Percentiles rank a stretch among this genome's conserved stretches.
Evolutionary conservation across 495 filamentous ascomycete species (phyloP).

Genomic region (Penicillium coprophilum): DNA sequence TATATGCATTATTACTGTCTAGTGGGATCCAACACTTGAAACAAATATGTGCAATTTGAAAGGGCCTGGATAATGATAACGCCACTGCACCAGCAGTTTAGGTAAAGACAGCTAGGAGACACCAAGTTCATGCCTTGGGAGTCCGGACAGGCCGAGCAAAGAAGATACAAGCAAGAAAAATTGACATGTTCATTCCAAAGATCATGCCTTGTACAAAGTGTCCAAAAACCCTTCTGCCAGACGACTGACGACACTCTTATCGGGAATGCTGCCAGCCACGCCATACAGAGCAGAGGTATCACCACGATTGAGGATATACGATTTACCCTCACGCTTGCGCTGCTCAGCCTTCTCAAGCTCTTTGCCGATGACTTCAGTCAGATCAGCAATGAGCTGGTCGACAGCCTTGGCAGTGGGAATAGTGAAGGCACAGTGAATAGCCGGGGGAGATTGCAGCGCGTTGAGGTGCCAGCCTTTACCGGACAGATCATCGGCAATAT

Average conservation of each 20-base stretch:
- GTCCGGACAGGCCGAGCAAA: conserved; percentile 18
- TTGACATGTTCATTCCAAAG: neutral
- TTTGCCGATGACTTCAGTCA: conserved; percentile 73
- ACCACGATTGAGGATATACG: conserved; percentile 47
- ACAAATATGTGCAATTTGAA: conserved; percentile 30
- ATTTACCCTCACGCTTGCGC: conserved; percentile 64
- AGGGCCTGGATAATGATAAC: conserved; percentile 14
- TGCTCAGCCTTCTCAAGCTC: conserved; percentile 76
- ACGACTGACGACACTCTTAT: conserved; percentile 91
- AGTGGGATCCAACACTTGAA: conserved; percentile 8
- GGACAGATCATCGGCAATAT: conserved; percentile 82
- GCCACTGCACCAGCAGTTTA: conserved; percentile 7
- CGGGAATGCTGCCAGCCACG: conserved; percentile 89
- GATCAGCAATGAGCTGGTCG: conserved; percentile 73
- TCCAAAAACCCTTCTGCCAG: conserved; percentile 91
- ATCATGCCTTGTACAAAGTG: conserved; percentile 88
- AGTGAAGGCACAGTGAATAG: conserved; percentile 97
- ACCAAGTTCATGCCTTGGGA: conserved; percentile 14
- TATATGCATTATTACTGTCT: conserved; percentile 24
- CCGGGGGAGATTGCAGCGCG: conserved; percentile 84
- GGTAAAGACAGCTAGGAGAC: conserved; percentile 8
- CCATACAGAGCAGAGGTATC: conserved; percentile 92
- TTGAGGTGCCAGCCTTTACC: conserved; percentile 93
- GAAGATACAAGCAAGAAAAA: conserved; percentile 3
- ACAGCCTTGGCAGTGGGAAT: conserved; percentile 77